Conservation (phyloP, 2,329 filamentous ascomycete species). For the Aurifilum marmelostoma region DNA sequence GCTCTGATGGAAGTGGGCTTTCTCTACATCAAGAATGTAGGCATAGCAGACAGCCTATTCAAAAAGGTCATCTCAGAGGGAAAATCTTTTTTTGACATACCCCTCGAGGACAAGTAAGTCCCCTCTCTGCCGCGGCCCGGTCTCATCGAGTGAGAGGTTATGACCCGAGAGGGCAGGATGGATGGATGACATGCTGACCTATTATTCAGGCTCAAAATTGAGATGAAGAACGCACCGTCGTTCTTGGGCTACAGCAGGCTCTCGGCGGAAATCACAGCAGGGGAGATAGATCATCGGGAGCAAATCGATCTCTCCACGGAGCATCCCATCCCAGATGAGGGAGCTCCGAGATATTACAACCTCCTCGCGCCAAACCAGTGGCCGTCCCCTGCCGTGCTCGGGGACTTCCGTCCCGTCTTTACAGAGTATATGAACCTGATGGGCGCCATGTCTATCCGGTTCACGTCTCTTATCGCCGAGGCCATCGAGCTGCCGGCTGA, state of each 20-base stretch:
- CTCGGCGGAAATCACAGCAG: slow-evolving; percentile 72
- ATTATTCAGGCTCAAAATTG: slow-evolving; percentile 58
- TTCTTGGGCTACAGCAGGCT: slow-evolving; percentile 73
- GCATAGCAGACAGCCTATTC: slow-evolving; percentile 68
- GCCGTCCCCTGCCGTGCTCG: slow-evolving; percentile 67
- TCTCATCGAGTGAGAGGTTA: background rate
- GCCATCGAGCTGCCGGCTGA: slow-evolving; percentile 71
- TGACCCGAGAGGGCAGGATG: background rate
- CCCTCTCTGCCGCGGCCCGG: background rate
- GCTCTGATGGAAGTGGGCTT: slow-evolving; percentile 88
- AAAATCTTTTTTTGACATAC: slow-evolving; percentile 75
- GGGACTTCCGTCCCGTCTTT: slow-evolving; percentile 69
- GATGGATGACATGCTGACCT: background rate
- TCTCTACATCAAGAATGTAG: slow-evolving; percentile 80
- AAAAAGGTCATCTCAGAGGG: slow-evolving; percentile 68
- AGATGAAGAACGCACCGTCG: slow-evolving; percentile 74
- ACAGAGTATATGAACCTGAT: slow-evolving; percentile 77
- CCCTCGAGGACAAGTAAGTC: slow-evolving; percentile 68
- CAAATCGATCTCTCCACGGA: slow-evolving; percentile 86
- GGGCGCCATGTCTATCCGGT: slow-evolving; percentile 71
- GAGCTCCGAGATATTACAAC: slow-evolving; percentile 72
- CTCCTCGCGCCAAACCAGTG: slow-evolving; percentile 80
- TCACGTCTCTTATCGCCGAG: slow-evolving; percentile 82
- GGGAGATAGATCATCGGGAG: slow-evolving; percentile 77
- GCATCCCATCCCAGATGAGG: slow-evolving; percentile 65